Conservation (phyloP, 176 grass and related monocot genomes). For the Areca catechu region DNA sequence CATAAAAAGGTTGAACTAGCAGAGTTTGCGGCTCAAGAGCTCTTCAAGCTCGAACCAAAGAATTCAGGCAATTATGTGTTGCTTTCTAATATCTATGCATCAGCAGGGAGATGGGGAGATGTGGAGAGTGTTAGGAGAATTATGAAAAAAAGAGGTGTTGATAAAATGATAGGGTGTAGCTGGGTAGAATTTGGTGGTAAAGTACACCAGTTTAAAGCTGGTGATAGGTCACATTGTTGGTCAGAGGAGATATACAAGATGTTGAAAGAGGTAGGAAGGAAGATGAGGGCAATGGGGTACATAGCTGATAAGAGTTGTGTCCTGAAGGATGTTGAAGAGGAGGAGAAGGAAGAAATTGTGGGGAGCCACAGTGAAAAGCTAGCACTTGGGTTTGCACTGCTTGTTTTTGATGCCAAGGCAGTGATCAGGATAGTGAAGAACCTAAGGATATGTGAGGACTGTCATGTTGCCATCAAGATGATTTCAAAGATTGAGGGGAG, state of each 20-base stretch:
- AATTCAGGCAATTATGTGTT: constrained; percentile 20
- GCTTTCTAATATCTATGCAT: constrained; percentile 21
- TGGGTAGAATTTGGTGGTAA: constrained; percentile 10
- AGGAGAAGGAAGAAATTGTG: constrained; percentile 10
- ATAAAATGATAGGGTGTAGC: constrained; percentile 12
- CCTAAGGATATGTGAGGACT: constrained; percentile 12
- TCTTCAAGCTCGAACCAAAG: constrained; percentile 15
- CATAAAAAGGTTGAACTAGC: constrained; percentile 2
- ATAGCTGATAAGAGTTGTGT: neutral
- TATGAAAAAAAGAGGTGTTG: neutral
- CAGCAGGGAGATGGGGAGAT: constrained; percentile 9
- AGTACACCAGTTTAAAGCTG: constrained; percentile 4
- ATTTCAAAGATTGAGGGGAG: neutral
- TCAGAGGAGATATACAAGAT: constrained; percentile 4
- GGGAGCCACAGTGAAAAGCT: constrained; percentile 2
- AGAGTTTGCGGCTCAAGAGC: constrained; percentile 9
- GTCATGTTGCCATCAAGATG: constrained; percentile 4
- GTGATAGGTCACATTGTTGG: constrained; percentile 9
- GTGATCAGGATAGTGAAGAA: constrained; percentile 10
- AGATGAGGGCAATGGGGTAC: neutral
- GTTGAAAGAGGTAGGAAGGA: neutral
- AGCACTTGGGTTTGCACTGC: neutral
- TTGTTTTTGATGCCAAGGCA: neutral
- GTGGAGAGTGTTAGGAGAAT: constrained; percentile 2
- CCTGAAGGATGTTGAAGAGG: neutral